Base-by-base conservation (phyloP, 1,284 basidiomycete genomes). In the Kwoniella shivajii region DNA sequence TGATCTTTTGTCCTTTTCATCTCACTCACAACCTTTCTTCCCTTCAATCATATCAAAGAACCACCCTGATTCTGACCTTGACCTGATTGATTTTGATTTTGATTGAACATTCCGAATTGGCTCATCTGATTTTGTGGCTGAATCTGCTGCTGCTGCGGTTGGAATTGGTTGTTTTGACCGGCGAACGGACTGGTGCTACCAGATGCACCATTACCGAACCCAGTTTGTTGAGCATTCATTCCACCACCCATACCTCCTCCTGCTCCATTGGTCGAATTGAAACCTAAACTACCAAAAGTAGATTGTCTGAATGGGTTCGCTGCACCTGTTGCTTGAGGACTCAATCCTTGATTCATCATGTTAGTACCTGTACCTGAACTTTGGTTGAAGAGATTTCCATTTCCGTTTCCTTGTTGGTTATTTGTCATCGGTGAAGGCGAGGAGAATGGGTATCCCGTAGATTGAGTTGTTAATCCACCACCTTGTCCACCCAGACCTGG, bases 271-370 rank as follows among this genome's bases (percentile, higher is more conserved):
- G n/a, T n/a, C n/a, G 43, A 45, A 11, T 30, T 31, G 3, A 29
- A 29, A 11, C 43, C 43, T 22, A 48, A 13, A 36, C 34, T 41
- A 30, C 43, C 38, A 36, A 56, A 48, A n/a, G 44, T 56, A 16
- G 51, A 51, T 48, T 68, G 67, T 46, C 73, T 62, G 65, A 76
- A 76, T 11, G 74, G 74, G 47, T 76, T 76, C 9, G 65, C 50
- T 30, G 93, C 93, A 2, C 72, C 73, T 1, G 70, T 74, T 52
- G 53, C 53, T 47, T 73, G 72, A 6, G 66, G 46, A 6, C 44
- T 54, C 33, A 66, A 30, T 16, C 37, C 29, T 22, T 38, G 50
- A n/a, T n/a, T n/a, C n/a, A n/a, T n/a, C n/a, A n/a, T n/a, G n/a
- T n/a, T n/a, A n/a, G n/a, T n/a, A n/a, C n/a, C n/a, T n/a, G n/a